Conservation (phyloP, 768 basidiomycete species). For the Trametes sanguinea region DNA sequence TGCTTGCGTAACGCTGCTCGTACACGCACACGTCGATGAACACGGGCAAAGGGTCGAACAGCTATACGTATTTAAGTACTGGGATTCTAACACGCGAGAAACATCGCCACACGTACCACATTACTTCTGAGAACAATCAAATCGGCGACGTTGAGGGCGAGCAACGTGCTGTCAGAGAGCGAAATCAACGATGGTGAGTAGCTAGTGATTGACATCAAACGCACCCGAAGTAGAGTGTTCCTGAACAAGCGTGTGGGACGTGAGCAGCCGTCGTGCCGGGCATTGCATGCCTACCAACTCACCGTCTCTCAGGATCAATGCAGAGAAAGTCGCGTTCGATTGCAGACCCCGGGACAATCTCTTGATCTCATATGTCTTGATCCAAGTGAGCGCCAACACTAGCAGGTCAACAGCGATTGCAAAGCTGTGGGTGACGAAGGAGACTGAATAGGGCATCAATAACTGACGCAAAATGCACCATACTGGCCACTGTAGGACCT, state of each 20-base stretch:
- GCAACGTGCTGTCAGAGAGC: background rate
- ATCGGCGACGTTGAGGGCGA: slow-evolving; percentile 11
- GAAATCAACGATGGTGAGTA: background rate
- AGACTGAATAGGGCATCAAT: background rate
- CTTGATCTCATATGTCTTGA: slow-evolving; percentile 17
- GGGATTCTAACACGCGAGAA: too few species aligned
- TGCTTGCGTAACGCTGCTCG: too few species aligned
- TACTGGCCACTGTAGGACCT: too few species aligned
- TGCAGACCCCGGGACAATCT: background rate
- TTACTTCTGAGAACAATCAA: slow-evolving; percentile 2
- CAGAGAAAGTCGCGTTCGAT: slow-evolving; percentile 4
- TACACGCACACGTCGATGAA: background rate
- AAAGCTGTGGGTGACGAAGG: slow-evolving; percentile 2
- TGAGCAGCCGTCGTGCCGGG: background rate
- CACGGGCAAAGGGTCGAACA: slow-evolving; percentile 9
- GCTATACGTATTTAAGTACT: background rate
- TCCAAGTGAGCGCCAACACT: slow-evolving; percentile 23
- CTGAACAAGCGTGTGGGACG: background rate
- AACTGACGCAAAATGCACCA: too few species aligned
- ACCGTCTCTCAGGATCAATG: slow-evolving; percentile 19
- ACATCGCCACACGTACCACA: background rate
- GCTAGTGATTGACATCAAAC: background rate
- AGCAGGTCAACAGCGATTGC: slow-evolving; percentile 15
- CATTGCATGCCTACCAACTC: background rate
- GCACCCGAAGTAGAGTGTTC: slow-evolving; percentile 10